Base-by-base conservation (phyloP, 2,329 filamentous ascomycete species). In the Teratosphaeria zuluensis region DNA sequence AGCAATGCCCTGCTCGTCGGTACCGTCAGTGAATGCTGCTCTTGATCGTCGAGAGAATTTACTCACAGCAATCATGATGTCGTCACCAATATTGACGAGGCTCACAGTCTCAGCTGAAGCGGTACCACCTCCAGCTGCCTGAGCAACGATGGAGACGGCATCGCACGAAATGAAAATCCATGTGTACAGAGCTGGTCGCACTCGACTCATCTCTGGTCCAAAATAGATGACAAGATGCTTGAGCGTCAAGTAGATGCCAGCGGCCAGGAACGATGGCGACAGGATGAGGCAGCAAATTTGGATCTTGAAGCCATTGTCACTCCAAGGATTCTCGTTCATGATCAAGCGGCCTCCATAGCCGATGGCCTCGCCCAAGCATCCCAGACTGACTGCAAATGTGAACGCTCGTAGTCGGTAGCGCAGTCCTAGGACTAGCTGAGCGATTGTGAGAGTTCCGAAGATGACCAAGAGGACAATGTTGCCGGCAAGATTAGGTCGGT, bases 121-220 rank as follows among this genome's bases (percentile, higher is more conserved):
- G 33, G 77, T 68, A 21, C 75, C 76, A 16, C 76, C 76, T 35
- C 77, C 76, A 0, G 70, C 70, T 11, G 76, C 76, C 64, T 79
- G 76, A 2, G 76, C 68, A 14, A 78, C 59, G 19, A 79, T 73
- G 8, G 75, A 77, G 46, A 77, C 61, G 54, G 78, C 63, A 61
- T 81, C 79, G 65, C 74, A 78, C 2, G 74, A 71, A 58, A 81
- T 77, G 68, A 81, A 81, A 56, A 81, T 75, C 62, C 74, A 77
- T 2, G 78, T 77, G 62, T 80, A 81, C 0, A 76, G 71, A 4
- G 64, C 67, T 0, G 79, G 76, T 28, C 68, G 70, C 31, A 79
- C 63, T 1, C 73, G 65, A 0, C 75, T 78, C 61, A 72, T 70
- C 46, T 75, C 68, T 0, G 72, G 66, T 1, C 76, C 77, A 42